Percentiles rank a stretch among this genome's conserved stretches.
These are phyloP conservation scores for Ramalina intermedia DNA, from an alignment of 495 filamentous ascomycete species.

Conservation along the genomic window DNA sequence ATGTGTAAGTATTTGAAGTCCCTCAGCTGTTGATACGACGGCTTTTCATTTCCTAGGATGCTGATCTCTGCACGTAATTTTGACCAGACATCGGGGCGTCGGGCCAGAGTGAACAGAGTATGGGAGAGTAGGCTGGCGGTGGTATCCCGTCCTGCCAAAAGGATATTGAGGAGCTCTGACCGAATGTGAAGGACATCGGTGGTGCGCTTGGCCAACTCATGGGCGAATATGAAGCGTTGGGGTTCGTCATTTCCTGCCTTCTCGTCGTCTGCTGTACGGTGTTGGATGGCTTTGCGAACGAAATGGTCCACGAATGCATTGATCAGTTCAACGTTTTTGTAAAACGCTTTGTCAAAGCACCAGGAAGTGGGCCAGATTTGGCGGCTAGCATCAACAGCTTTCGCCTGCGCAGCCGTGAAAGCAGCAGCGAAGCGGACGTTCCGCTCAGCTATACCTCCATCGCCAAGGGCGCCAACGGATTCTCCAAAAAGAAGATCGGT, in stretches of 20 bases:
- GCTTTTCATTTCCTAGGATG: slow-evolving; percentile 17
- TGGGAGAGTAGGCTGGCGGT: slow-evolving; percentile 23
- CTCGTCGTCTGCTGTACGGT: slow-evolving; percentile 14
- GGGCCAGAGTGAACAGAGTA: slow-evolving; percentile 10
- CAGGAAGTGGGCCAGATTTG: background rate
- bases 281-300: slow-evolving; percentile 29
- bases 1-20: slow-evolving; percentile 34
- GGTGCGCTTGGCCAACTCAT: slow-evolving; percentile 46
- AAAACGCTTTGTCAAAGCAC: slow-evolving; percentile 24
- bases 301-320: slow-evolving; percentile 37
- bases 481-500: slow-evolving; percentile 56
- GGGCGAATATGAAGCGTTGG: slow-evolving; percentile 44
- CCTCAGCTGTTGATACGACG: slow-evolving; percentile 28
- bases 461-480: slow-evolving; percentile 29
- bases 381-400: slow-evolving; percentile 18
- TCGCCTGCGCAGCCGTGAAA: slow-evolving; percentile 31
- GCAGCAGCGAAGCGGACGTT: slow-evolving; percentile 22
- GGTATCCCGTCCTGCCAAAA: slow-evolving; percentile 51
- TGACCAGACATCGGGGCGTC: slow-evolving; percentile 12
- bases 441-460: slow-evolving; percentile 14
- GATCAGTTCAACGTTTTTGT: slow-evolving; percentile 23
- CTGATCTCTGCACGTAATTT: slow-evolving; percentile 11
- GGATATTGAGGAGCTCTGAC: slow-evolving; percentile 48
- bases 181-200: slow-evolving; percentile 43
- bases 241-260: slow-evolving; percentile 5